A percentile compares a stretch with the other conserved stretches of the same genome.
Evolutionary conservation across 352 stramenopile species (phyloP).

Genomic region (Phytophthora brassicae): DNA sequence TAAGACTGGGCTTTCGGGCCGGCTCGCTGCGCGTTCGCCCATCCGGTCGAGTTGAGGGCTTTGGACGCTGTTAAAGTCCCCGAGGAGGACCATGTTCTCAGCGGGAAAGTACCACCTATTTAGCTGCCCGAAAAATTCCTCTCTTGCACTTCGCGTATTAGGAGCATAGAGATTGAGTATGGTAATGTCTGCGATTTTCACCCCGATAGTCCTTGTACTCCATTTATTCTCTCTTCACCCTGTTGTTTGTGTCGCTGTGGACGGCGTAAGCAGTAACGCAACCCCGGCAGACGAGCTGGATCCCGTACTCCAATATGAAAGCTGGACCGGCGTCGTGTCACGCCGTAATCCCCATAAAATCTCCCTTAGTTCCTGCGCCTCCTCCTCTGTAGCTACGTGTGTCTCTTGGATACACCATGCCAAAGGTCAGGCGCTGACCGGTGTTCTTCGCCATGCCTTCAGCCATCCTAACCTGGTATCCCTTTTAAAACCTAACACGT

Average conservation of each 20-base stretch:
- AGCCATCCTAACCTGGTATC: not conserved
- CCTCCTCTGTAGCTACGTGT: not conserved
- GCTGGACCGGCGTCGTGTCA: too few relatives aligned
- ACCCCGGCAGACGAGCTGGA: not conserved
- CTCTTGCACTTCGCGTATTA: not conserved
- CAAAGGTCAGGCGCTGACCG: not conserved
- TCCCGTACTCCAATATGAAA: not conserved
- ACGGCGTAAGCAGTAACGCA: not conserved
- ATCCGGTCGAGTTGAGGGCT: too few relatives aligned
- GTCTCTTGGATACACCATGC: not conserved
- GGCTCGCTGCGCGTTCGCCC: too few relatives aligned
- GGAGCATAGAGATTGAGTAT: not conserved
- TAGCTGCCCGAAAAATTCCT: not conserved
- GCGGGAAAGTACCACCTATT: not conserved
- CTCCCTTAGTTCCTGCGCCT: too few relatives aligned
- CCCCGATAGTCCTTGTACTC: too few relatives aligned
- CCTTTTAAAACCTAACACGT: not conserved
- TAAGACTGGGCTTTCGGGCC: not conserved
- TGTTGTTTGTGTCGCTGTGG: not conserved
- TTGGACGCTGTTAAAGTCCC: too few relatives aligned
- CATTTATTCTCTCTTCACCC: too few relatives aligned
- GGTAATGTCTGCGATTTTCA: too few relatives aligned
- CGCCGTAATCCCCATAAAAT: too few relatives aligned
- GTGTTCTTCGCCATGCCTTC: not conserved
- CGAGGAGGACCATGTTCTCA: not conserved